Conservation (phyloP, 805 yeast genomes). For the Myxozyma neglecta region DNA sequence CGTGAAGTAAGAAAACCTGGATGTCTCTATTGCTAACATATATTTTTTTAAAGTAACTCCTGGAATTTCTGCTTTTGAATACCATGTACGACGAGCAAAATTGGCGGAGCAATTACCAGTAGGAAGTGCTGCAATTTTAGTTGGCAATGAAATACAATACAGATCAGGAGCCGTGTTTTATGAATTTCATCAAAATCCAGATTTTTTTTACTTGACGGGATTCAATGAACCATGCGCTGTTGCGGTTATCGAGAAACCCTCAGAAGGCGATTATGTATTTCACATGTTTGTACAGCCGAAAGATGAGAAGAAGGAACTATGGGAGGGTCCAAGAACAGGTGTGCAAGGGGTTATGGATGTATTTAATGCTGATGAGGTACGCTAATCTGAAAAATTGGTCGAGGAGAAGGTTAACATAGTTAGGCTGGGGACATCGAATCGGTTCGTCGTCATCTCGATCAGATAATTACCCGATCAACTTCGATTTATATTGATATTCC, state of each 20-base stretch:
- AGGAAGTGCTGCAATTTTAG: constrained; percentile 67
- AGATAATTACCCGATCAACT: constrained; percentile 51
- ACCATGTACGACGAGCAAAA: constrained; percentile 65
- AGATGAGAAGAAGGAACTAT: constrained; percentile 72
- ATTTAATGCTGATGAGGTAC: constrained; percentile 81
- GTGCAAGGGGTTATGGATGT: constrained; percentile 74
- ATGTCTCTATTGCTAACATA: neutral
- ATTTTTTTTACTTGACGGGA: constrained; percentile 71
- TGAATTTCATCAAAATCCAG: constrained; percentile 89
- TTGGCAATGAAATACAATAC: constrained; percentile 69
- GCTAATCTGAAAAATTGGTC: neutral
- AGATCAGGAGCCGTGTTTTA: constrained; percentile 91
- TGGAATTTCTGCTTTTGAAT: constrained; percentile 82
- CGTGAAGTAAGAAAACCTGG: neutral
- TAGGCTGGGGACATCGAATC: constrained; percentile 46
- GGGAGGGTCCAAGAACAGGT: constrained; percentile 96
- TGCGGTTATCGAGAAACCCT: constrained; percentile 49
- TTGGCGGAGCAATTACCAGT: constrained; percentile 60
- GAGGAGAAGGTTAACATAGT: neutral
- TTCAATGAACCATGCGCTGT: constrained; percentile 34
- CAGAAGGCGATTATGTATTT: constrained; percentile 43
- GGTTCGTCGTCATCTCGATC: constrained; percentile 47
- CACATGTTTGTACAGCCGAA: constrained; percentile 86
- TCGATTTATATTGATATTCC: constrained; percentile 56
- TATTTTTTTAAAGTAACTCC: constrained; percentile 58